A percentile compares a stretch with the other conserved stretches of the same genome.
These are phyloP conservation scores for Xylaria flabelliformis DNA, from an alignment of 495 filamentous ascomycete species.

Conservation along the genomic window DNA sequence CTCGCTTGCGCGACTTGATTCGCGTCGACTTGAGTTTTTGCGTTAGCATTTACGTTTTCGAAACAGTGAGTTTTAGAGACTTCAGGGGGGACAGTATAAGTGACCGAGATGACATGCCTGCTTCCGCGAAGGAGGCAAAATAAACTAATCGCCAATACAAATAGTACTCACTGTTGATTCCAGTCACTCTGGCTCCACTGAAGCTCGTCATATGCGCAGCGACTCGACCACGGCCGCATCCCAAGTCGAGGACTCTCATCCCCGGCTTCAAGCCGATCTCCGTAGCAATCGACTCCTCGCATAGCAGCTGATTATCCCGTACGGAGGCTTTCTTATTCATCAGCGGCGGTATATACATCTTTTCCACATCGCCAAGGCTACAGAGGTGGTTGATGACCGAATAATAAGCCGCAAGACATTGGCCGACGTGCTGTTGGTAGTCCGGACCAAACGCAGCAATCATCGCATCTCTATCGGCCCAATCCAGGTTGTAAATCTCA, in stretches of 20 bases:
- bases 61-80: not conserved
- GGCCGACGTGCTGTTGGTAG: conserved; percentile 65
- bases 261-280: conserved; percentile 59
- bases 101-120: not conserved
- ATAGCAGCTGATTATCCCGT: conserved; percentile 62
- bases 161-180: conserved; percentile 55
- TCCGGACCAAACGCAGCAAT: conserved; percentile 60
- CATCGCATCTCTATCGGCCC: conserved; percentile 66
- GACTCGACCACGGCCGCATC: conserved; percentile 66
- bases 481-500: conserved; percentile 70
- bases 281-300: conserved; percentile 62
- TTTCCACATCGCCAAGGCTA: conserved; percentile 70
- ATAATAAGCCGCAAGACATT: conserved; percentile 66
- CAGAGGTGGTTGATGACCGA: conserved; percentile 69
- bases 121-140: no score
- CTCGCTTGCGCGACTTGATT: conserved; percentile 65
- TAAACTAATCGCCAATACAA: not conserved
- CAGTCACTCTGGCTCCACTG: conserved; percentile 62
- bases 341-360: conserved; percentile 71
- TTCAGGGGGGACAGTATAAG: not conserved
- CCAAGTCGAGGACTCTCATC: conserved; percentile 63
- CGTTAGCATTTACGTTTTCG: not conserved
- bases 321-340: conserved; percentile 65
- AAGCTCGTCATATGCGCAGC: conserved; percentile 66
- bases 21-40: conserved; percentile 50